Evolutionary conservation across 805 yeast genomes (phyloP), one percentile per base, ranked within the genome.

Genomic region (Ogataea nitratoaversa): DNA sequence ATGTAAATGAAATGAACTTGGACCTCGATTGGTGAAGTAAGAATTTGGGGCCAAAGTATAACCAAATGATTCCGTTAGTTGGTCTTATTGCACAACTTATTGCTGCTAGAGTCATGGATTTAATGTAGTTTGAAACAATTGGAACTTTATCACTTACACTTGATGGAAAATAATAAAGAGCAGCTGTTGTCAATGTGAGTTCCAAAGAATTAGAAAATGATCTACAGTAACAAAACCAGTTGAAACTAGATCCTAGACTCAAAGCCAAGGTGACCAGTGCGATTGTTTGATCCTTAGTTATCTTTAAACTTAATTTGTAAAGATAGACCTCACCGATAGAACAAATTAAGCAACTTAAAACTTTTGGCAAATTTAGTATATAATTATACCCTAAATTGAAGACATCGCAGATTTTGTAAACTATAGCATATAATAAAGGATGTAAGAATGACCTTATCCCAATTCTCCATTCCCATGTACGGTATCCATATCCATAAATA

Each of bases 401-500:
- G 0, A 42, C 0, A 1, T 65, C 63, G 16, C 69, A 59, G 0
- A 68, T 19, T 38, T 59, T 48, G 52, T 70, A 68, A 13, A 73
- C 70, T 1, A 56, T 40, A 1, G 79, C 77, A 55, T 85, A 88
- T 1, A 91, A 40, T 32, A 82, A 62, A 0, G 99, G 97, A 51
- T 89, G 91, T 0, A 84, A 60, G 39, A 85, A 82, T 8, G 95
- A 82, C 44, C 99, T 64, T 4, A 93, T 63, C 0, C 80, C 82
- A 35, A 71, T 67, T 19, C 64, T 58, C 99, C 99, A 93, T 62
- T 93, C 99, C 99, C 99, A 93, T 0, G 98, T 88, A 28, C 79
- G 57, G 50, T 78, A 76, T 0, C 99, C 99, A 47, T 81, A 82
- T 2, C 93, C 90, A 58, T 71, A 88, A 0, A 83, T 82, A 28